These are phyloP conservation scores for Spathaspora passalidarum DNA, from an alignment of 805 yeast species.

Conservation along the genomic window DNA sequence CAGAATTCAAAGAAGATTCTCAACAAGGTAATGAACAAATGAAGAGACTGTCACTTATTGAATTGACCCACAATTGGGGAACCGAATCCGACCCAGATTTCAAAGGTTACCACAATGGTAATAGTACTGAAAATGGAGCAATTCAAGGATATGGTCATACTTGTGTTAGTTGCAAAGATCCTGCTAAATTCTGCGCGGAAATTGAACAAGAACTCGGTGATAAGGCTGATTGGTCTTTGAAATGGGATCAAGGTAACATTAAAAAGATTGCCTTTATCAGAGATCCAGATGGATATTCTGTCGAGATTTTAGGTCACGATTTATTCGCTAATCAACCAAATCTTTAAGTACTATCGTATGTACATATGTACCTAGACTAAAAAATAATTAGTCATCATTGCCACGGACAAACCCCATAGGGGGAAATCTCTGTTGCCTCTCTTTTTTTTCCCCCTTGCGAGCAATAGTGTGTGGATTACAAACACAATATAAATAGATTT, in stretches of 20 bases:
- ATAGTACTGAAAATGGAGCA: constrained; percentile 48
- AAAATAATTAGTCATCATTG: too few relatives aligned
- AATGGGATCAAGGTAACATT: constrained; percentile 53
- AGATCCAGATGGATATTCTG: constrained; percentile 89
- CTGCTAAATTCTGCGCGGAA: constrained; percentile 53
- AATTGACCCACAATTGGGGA: constrained; percentile 94
- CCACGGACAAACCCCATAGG: background rate
- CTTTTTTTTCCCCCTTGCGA: background rate
- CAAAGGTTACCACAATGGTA: constrained; percentile 77
- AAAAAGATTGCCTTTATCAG: constrained; percentile 66
- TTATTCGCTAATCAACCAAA: constrained; percentile 11
- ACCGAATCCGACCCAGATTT: constrained; percentile 77
- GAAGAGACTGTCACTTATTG: constrained; percentile 67
- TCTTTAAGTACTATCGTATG: background rate
- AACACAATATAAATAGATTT: background rate
- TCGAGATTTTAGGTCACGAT: constrained; percentile 62
- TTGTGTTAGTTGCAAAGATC: constrained; percentile 66
- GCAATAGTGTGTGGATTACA: background rate
- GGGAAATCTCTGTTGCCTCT: background rate
- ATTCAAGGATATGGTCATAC: constrained; percentile 87
- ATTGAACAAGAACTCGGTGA: constrained; percentile 44
- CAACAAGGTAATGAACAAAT: constrained; percentile 28
- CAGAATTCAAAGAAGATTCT: constrained; percentile 41
- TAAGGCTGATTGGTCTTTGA: constrained; percentile 52
- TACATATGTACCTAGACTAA: too few relatives aligned